Evolutionary conservation across 2,329 filamentous ascomycete genomes (phyloP).

Genomic region (Talaromyces rugulosus): DNA sequence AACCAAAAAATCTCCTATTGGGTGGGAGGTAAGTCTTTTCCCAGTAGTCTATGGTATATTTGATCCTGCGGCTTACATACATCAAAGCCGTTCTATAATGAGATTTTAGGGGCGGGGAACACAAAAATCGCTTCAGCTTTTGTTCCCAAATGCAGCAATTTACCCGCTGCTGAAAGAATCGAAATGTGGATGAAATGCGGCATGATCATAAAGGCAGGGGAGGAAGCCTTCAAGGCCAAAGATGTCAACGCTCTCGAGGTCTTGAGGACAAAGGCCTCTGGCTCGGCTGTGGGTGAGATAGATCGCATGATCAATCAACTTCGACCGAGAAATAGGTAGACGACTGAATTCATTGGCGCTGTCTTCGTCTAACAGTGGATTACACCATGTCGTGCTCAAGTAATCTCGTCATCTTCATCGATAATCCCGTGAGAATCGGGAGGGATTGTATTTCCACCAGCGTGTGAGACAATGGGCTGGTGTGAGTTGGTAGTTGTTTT

Average conservation of each 20-base stretch:
- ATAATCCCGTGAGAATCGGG: constrained; percentile 23
- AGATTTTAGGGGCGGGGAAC: constrained; percentile 83
- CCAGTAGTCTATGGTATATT: constrained; percentile 10
- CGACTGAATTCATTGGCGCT: background rate
- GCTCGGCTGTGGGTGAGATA: constrained; percentile 69
- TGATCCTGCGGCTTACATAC: constrained; percentile 24
- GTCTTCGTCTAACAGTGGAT: background rate
- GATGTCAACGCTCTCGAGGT: constrained; percentile 71
- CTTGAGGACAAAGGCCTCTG: constrained; percentile 69
- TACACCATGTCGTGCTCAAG: constrained; percentile 26
- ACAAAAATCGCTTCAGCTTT: constrained; percentile 78
- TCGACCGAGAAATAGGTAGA: constrained; percentile 37
- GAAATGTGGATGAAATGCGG: constrained; percentile 97
- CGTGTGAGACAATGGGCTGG: constrained; percentile 9
- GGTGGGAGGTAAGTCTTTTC: constrained; percentile 73
- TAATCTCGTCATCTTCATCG: constrained; percentile 42
- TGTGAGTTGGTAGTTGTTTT: background rate
- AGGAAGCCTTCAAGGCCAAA: constrained; percentile 81
- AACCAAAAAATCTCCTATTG: constrained; percentile 80
- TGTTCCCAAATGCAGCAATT: constrained; percentile 76
- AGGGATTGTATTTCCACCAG: constrained; percentile 13
- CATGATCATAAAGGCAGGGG: constrained; percentile 79
- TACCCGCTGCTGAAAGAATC: constrained; percentile 66
- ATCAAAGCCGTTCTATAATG: constrained; percentile 82
- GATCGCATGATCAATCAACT: constrained; percentile 67